Base-by-base conservation (phyloP, 768 basidiomycete genomes). In the Pleurotus djamor region DNA sequence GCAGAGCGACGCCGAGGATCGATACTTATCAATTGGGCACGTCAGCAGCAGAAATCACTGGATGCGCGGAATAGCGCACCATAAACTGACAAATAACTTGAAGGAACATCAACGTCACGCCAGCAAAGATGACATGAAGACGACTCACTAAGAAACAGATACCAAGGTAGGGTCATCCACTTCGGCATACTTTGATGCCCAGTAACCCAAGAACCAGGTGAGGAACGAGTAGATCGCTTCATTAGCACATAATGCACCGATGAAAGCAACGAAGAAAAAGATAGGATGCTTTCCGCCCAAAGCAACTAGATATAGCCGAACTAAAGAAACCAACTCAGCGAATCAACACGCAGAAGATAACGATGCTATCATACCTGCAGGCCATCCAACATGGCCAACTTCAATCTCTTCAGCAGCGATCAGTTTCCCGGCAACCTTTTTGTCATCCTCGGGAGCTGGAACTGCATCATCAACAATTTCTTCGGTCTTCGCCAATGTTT, bases 321-420 rank as follows among this genome's bases (percentile, higher is more conserved):
- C 68, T 57, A 71, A 44, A 13, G 21, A 34, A 55, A 38, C 16
- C 6, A 41, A 9, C 7, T 55, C 21, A 55, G 37, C 35, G 14
- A 21, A 1, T 14, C 8, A 10, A 37, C n/a, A 17, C 14, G 35
- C 32, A 55, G n/a, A 21, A 52, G 38, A 41, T 1, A 41, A 6
- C 14, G 21, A 28, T 28, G 21, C 21, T 3, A 28, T 28, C 56
- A 35, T 58, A 58, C 57, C 32, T 7, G 57, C 57, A 37, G 45
- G 63, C 72, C 79, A 79, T 34, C 78, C 74, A 34, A 83, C 76
- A 57, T 77, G 79, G 0, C 83, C 83, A 48, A 73, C 73, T 3
- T 71, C 73, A 33, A 82, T 69, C 62, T 84, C 83, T 63, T 84
- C 83, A 0, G 74, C 76, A 5, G 81, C 69, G 36, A 83, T 76